Conservation (phyloP, 768 basidiomycete genomes). For the Exidia glandulosa region DNA sequence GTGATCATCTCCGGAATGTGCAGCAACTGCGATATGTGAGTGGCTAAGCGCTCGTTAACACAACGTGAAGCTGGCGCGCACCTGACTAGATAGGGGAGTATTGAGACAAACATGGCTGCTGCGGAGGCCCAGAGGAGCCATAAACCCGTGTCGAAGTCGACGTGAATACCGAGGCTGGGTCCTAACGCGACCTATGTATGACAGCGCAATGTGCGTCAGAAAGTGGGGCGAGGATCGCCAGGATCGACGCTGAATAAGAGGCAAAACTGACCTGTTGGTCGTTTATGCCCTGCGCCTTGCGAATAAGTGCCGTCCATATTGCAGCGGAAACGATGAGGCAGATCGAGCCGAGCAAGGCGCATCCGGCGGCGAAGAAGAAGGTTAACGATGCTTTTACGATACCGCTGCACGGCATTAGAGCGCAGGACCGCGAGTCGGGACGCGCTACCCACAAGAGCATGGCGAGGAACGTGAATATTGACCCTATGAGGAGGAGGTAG, state of each 20-base stretch:
- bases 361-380: conserved; percentile 55
- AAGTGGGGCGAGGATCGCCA: background rate
- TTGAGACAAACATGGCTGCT: conserved; percentile 50
- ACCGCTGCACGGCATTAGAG: conserved; percentile 35
- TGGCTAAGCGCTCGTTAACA: background rate
- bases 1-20: conserved; percentile 55
- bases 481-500: conserved; percentile 64
- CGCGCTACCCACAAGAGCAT: conserved; percentile 45
- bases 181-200: conserved; percentile 17
- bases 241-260: too few relatives aligned
- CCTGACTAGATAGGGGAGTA: conserved; percentile 72
- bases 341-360: conserved; percentile 48
- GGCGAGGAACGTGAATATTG: conserved; percentile 53
- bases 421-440: background rate
- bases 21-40: conserved; percentile 45
- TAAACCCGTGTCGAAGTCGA: conserved; percentile 51
- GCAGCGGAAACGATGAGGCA: conserved; percentile 58
- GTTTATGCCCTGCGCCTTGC: conserved; percentile 53
- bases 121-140: conserved; percentile 69
- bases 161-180: conserved; percentile 47
- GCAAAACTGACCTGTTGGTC: conserved; percentile 33
- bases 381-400: conserved; percentile 51
- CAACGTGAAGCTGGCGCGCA: conserved; percentile 20
- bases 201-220: background rate
- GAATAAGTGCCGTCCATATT: conserved; percentile 70